Percentiles rank a stretch among this genome's conserved stretches.
phyloP scores from a whole-genome alignment of 2,329 filamentous ascomycete species.

The Nigrograna mackinnonii region DNA sequence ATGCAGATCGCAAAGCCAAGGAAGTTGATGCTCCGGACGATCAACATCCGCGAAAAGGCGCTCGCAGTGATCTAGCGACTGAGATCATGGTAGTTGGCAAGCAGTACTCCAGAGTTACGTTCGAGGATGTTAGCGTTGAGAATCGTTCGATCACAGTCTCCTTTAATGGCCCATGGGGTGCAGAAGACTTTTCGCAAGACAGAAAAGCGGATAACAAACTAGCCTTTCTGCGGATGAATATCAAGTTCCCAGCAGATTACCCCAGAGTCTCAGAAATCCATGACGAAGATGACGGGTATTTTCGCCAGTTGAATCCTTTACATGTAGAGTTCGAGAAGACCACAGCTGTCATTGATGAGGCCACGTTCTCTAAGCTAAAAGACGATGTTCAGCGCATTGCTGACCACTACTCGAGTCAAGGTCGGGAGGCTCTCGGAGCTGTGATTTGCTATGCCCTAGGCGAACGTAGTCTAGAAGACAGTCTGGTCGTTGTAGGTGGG shows the following conservation, averaged over 20 bases:
- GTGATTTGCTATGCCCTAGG: conserved; percentile 64
- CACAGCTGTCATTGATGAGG: conserved; percentile 55
- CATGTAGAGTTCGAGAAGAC: conserved; percentile 61
- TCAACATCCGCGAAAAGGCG: conserved; percentile 46
- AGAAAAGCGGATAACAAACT: conserved; percentile 45
- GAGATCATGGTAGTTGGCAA: conserved; percentile 65
- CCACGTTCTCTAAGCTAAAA: conserved; percentile 49
- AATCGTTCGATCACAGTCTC: conserved; percentile 59
- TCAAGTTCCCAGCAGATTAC: conserved; percentile 62
- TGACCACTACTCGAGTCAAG: conserved; percentile 55
- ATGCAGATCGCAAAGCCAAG: conserved; percentile 20
- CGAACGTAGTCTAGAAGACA: conserved; percentile 62
- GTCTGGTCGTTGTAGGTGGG: conserved; percentile 48
- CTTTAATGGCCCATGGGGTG: conserved; percentile 64
- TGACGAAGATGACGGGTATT: conserved; percentile 51
- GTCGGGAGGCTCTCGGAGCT: conserved; percentile 63
- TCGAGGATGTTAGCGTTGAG: conserved; percentile 61
- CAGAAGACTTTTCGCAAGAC: conserved; percentile 39
- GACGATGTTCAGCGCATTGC: conserved; percentile 59
- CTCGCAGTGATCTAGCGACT: conserved; percentile 51
- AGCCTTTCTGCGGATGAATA: conserved; percentile 60
- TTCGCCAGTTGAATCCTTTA: conserved; percentile 50
- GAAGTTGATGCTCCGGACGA: conserved; percentile 8
- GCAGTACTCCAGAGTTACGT: conserved; percentile 63
- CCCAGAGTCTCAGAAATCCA: conserved; percentile 50